Evolutionary conservation across 192 early-diverging fungal genomes (phyloP), one percentile per base, ranked within the genome.

Genomic region (Dissophora ornata): DNA sequence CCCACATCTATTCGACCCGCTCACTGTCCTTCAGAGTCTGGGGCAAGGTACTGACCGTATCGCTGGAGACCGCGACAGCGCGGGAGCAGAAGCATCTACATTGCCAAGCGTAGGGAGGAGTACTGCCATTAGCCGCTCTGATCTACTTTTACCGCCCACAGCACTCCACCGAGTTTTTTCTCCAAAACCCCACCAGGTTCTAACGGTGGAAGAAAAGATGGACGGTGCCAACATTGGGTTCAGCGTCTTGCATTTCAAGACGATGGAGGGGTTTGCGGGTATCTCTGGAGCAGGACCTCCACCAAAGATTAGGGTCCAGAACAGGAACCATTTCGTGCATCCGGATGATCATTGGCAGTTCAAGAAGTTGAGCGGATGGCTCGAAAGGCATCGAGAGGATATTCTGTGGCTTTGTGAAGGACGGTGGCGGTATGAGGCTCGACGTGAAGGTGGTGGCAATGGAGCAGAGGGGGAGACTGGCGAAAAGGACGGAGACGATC

Each of bases 331-430:
- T 29, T 77, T 77, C 60, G 73, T 77, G n/a, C 73, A 77, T 15
- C 73, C 64, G n/a, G 65, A 77, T 42, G 73, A 77, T 36, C 73
- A 77, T 42, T 77, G 73, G 73, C 73, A 77, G 65, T 77, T 67
- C 59, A 77, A 77, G 47, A 77, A 77, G 51, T 34, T 75, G 42
- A 55, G n/a, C n/a, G 36, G 49, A 2, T 75, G 71, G 71, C 45
- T 75, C 10, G 71, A 75, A 29, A 58, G 57, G 26, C 71, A 75
- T 47, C 55, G 71, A 6, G 71, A 67, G 25, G 71, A 75, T 41
- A 56, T 75, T 12, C 24, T 75, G 2, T 75, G 38, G 30, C 57
- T 75, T 0, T 75, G 71, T 18, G 71, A 66, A 19, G 71, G 71
- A 10, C 71, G 63, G 0, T 75, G 71, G 71, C 36, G 63, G 22